Evolutionary conservation across 2,329 filamentous ascomycete species (phyloP).

Genomic region (Coleophoma eucalyptorum): DNA sequence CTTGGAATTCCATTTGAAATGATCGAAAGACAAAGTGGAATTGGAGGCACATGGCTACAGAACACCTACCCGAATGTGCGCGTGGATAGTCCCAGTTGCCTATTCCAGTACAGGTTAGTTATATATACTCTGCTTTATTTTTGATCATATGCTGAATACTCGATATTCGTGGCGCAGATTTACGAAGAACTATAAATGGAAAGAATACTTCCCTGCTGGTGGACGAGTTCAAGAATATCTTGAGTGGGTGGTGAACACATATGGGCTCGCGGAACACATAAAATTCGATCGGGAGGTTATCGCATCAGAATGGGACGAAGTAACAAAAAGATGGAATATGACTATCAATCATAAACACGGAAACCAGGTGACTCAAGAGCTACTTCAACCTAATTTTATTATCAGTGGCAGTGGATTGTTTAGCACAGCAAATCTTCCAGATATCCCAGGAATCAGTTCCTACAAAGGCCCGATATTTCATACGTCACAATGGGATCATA

Average conservation of each 20-base stretch:
- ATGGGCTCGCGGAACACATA: slow-evolving; percentile 28
- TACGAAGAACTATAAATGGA: neutral
- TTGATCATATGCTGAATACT: too few species aligned
- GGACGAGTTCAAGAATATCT: neutral
- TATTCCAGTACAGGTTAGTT: neutral
- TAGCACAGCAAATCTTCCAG: neutral
- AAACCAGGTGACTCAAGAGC: neutral
- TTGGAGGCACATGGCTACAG: slow-evolving; percentile 24
- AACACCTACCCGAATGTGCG: slow-evolving; percentile 20
- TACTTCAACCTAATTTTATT: neutral
- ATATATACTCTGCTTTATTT: too few species aligned
- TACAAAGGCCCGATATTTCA: slow-evolving; percentile 5
- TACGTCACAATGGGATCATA: slow-evolving; percentile 3
- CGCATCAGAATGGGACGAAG: slow-evolving; percentile 40
- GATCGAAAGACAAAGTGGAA: slow-evolving; percentile 26
- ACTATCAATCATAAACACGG: slow-evolving; percentile 30
- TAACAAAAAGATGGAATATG: slow-evolving; percentile 41
- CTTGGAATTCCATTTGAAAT: slow-evolving; percentile 8
- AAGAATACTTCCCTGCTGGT: neutral
- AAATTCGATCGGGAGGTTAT: slow-evolving; percentile 41
- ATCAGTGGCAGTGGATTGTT: neutral
- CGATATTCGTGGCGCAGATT: too few species aligned
- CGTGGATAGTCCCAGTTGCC: neutral
- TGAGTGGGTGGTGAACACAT: neutral
- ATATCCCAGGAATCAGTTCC: slow-evolving; percentile 1